A percentile compares a stretch with the other conserved stretches of the same genome.
Evolutionary conservation across 176 grass and related monocot genomes (phyloP).

Genomic region (Saccharum officinarum): DNA sequence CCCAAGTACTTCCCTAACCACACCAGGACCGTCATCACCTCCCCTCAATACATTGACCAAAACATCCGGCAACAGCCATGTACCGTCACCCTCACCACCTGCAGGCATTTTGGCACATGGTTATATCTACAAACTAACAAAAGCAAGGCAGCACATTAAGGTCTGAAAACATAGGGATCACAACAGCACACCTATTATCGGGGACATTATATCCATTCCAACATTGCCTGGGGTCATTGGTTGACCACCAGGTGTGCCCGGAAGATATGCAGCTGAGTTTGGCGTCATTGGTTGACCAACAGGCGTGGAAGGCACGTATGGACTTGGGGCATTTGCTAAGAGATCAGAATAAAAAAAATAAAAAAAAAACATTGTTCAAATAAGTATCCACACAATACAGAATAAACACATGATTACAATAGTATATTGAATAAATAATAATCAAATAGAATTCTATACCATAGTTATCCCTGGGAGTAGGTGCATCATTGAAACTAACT

Average conservation of each 20-base stretch:
- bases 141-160: slow-evolving; percentile 1
- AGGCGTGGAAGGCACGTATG: slow-evolving; percentile 88
- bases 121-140: not conserved
- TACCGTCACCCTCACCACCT: slow-evolving; percentile 81
- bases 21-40: slow-evolving; percentile 68
- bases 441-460: slow-evolving; percentile 53
- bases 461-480: slow-evolving; percentile 90
- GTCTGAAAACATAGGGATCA: slow-evolving; percentile 7
- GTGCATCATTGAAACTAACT: slow-evolving; percentile 78
- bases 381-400: not conserved
- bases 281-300: slow-evolving; percentile 96
- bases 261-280: slow-evolving; percentile 88
- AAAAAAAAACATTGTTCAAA: slow-evolving; percentile 22
- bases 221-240: slow-evolving; percentile 98
- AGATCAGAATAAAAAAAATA: slow-evolving; percentile 19
- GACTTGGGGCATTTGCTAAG: slow-evolving; percentile 90
- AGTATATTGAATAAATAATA: slow-evolving; percentile 19
- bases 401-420: not conserved
- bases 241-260: slow-evolving; percentile 94
- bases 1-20: slow-evolving; percentile 75
- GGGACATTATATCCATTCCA: slow-evolving; percentile 97
- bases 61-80: slow-evolving; percentile 75
- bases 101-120: slow-evolving; percentile 17
- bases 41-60: slow-evolving; percentile 64
- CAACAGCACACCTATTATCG: slow-evolving; percentile 62